These are phyloP conservation scores for Fusarium neocosmosporiellum DNA, from an alignment of 2,329 filamentous ascomycete species.

Conservation along the genomic window DNA sequence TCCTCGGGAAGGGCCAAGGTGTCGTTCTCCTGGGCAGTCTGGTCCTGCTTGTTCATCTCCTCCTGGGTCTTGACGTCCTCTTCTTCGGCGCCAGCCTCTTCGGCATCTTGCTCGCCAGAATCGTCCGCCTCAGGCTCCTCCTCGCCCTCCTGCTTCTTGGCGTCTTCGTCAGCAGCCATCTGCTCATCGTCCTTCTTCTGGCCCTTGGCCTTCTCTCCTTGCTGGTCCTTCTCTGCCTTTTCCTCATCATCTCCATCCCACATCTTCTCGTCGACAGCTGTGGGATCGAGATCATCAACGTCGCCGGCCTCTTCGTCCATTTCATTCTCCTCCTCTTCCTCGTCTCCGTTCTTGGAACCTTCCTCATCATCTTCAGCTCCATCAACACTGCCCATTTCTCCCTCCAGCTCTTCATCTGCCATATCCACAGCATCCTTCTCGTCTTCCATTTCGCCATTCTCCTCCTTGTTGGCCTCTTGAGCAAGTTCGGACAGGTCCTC, in stretches of 20 bases:
- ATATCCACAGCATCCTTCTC: constrained; percentile 91
- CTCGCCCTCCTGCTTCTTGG: constrained; percentile 58
- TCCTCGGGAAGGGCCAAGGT: constrained; percentile 88
- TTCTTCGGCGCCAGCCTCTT: constrained; percentile 71
- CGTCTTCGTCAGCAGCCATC: constrained; percentile 68
- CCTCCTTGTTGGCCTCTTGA: constrained; percentile 79
- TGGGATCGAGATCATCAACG: constrained; percentile 90
- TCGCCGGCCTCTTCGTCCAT: constrained; percentile 92
- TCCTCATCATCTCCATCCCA: constrained; percentile 91
- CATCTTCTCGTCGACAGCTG: constrained; percentile 96
- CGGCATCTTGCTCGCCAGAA: constrained; percentile 54
- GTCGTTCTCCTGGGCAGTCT: constrained; percentile 84
- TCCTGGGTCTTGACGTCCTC: constrained; percentile 67
- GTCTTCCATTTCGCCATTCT: constrained; percentile 76
- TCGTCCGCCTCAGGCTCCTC: constrained; percentile 58
- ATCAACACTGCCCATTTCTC: constrained; percentile 77
- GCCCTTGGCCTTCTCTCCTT: constrained; percentile 78
- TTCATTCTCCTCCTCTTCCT: constrained; percentile 75
- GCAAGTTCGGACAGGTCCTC: constrained; percentile 94
- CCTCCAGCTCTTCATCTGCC: constrained; percentile 92
- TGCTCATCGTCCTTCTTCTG: constrained; percentile 74
- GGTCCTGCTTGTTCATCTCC: constrained; percentile 71
- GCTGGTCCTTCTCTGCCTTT: constrained; percentile 84
- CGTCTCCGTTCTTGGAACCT: constrained; percentile 70
- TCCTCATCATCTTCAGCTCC: constrained; percentile 70